Base-by-base conservation (phyloP, 1,284 basidiomycete genomes). In the Trametes sp. region DNA sequence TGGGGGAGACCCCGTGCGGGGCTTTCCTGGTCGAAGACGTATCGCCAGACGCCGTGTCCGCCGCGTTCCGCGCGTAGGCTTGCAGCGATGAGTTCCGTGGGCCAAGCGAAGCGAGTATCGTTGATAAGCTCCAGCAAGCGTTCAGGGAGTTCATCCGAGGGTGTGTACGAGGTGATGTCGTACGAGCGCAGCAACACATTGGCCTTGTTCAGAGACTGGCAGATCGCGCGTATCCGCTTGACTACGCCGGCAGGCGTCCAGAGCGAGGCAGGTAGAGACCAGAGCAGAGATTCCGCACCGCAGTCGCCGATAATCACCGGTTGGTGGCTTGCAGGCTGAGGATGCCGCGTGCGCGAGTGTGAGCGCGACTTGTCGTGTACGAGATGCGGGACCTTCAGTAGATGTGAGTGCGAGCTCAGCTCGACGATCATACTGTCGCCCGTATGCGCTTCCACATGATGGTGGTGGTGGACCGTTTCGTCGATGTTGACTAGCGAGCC, bases 11-110 rank as follows among this genome's bases (percentile, higher is more conserved):
- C 83, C 45, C 84, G 81, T 42, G 81, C 79, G 3, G 89, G 88
- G 2, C 87, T 84, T 68, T 91, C 90, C 75, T 92, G 90, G 75
- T 92, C 90, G 69, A 92, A 92, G 26, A 90, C 84, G 70, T 90
- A 92, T 57, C 90, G 82, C 85, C 87, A 92, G 2, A 91, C 88
- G 23, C 82, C 83, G 36, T 76, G 78, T 0, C 85, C 87, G 19
- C 81, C 81, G 4, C 83, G 77, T 55, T 81, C 81, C 10, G 71
- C 76, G 56, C 78, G 80, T 2, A 84, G 80, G 52, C 64, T 65
- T 23, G 62, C 49, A 6, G 82, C 82, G 49, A 87, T 77, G 68
- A 85, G 83, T 35, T 92, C 87, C 0, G 86, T 88, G 8, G 89
- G 89, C 89, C 89, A 92, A 10, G 88, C 87, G 41, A 92, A 81